Conservation (phyloP, 208 protist species). For the Acanthamoeba comandoni region DNA sequence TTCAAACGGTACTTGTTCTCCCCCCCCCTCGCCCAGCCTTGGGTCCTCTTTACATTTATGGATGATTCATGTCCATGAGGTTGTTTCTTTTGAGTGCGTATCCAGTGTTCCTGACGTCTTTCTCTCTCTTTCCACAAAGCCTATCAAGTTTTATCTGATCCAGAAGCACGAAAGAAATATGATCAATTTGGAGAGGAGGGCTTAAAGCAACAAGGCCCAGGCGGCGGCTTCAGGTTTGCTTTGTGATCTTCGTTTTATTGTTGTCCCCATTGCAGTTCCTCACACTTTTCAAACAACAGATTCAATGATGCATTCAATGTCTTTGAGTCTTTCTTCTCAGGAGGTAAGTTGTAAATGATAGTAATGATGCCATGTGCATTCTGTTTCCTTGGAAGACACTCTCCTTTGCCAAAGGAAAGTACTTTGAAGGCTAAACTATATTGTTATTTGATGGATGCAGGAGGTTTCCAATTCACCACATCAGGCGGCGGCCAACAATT, state of each 20-base stretch:
- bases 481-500: not conserved
- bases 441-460: too few species aligned
- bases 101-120: not conserved
- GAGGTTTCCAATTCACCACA: not conserved
- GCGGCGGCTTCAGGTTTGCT: slow-evolving; percentile 77
- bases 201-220: slow-evolving; percentile 85
- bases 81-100: not conserved
- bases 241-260: not conserved
- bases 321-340: slow-evolving; percentile 41
- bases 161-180: slow-evolving; percentile 84
- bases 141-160: slow-evolving; percentile 87
- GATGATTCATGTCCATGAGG: not conserved
- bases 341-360: not conserved
- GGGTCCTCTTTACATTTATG: too few species aligned
- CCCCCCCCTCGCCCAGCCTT: too few species aligned
- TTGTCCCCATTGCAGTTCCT: not conserved
- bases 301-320: slow-evolving; percentile 70
- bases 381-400: too few species aligned
- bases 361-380: too few species aligned
- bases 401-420: too few species aligned
- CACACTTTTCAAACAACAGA: not conserved
- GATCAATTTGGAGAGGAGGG: slow-evolving; percentile 87
- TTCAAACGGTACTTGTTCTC: slow-evolving; percentile 3
- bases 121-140: slow-evolving; percentile 66
- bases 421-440: too few species aligned